Conservation (phyloP, 2,329 filamentous ascomycete species). For the Epichloe glyceriae region DNA sequence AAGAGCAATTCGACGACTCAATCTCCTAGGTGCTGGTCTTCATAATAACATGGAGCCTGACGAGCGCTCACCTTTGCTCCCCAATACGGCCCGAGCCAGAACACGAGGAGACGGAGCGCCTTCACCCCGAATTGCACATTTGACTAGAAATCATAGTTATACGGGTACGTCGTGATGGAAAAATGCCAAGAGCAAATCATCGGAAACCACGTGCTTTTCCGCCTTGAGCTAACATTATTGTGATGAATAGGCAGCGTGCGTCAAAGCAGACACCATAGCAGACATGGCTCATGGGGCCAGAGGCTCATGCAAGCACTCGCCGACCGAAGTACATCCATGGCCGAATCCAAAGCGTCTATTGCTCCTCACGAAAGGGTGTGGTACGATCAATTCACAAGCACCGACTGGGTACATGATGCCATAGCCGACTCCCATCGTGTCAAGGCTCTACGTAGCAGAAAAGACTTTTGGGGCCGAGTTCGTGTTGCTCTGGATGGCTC, state of each 20-base stretch:
- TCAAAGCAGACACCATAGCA: slow-evolving; percentile 37
- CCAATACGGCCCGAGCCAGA: slow-evolving; percentile 27
- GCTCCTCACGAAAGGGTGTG: slow-evolving; percentile 79
- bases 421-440: slow-evolving; percentile 88
- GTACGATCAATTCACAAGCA: slow-evolving; percentile 98
- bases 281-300: slow-evolving; percentile 44
- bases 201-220: background rate
- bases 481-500: slow-evolving; percentile 68
- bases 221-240: background rate
- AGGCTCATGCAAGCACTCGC: slow-evolving; percentile 50
- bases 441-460: slow-evolving; percentile 67
- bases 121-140: slow-evolving; percentile 15
- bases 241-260: slow-evolving; percentile 22
- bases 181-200: background rate
- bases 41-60: slow-evolving; percentile 22
- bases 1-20: slow-evolving; percentile 16
- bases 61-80: slow-evolving; percentile 29
- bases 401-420: slow-evolving; percentile 95
- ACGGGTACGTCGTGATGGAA: slow-evolving; percentile 19
- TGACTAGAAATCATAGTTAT: slow-evolving; percentile 31
- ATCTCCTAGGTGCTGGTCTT: slow-evolving; percentile 12
- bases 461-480: slow-evolving; percentile 72
- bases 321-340: slow-evolving; percentile 43
- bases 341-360: slow-evolving; percentile 52
- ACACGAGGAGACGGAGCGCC: slow-evolving; percentile 25